Evolutionary conservation across 768 basidiomycete species (phyloP), one percentile per base, ranked within the genome.

Genomic region (button mushroom (Agaricus bisporus)): DNA sequence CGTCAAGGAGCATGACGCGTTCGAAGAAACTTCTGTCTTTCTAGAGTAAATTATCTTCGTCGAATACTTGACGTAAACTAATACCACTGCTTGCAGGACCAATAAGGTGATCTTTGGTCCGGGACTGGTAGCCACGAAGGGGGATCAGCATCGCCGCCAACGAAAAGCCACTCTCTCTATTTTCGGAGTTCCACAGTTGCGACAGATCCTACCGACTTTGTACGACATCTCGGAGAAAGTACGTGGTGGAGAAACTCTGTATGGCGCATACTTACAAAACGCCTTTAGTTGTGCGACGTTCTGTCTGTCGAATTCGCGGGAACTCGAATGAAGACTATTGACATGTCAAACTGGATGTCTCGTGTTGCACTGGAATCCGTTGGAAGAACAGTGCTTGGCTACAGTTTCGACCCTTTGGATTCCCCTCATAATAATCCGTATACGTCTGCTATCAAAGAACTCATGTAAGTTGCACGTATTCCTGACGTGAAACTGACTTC

Each of bases 301-400:
- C 58, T 74, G 5, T 50, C 59, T 1, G 36, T 47, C 36, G 69
- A 72, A 51, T 47, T 59, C n/a, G 46, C 28, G 20, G 61, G 45
- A 41, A 44, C 48, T 17, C 37, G 43, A 48, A 18, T 58, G 49
- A 26, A 58, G 57, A 35, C 56, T 61, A 43, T 79, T 12, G 72
- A 77, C 52, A 74, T 79, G 71, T 71, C 73, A 4, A 71, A 75
- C 51, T 77, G 74, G 73, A 68, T 73, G 63, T 73, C 68, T 18
- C 68, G 76, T 17, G 69, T 73, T 4, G 71, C 77, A 14, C 64
- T 78, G 6, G 76, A 77, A 56, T 64, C 68, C 0, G 69, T 75
- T 11, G 77, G 75, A 12, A 70, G 70, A 56, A 69, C 73, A 4
- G 66, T 77, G 20, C 64, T 78, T 1, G 74, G 72, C 0, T 74